A percentile compares a stretch with the other conserved stretches of the same genome.
Conservation (phyloP, 371 early-diverging fungal genomes). For the Lichtheimia ornata region DNA sequence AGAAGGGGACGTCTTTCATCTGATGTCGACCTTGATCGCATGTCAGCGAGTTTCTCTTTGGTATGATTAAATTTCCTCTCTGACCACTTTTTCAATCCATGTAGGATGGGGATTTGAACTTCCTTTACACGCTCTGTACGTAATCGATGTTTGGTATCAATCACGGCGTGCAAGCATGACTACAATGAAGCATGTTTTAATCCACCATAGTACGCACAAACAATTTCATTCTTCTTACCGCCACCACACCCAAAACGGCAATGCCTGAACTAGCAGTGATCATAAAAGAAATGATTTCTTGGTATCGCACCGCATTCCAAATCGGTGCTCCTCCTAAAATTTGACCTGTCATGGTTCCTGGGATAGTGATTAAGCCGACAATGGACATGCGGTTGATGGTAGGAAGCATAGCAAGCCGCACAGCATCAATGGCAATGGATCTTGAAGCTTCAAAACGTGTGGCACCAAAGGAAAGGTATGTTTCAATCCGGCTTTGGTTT, state of each 20-base stretch:
- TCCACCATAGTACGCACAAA: neutral
- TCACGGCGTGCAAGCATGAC: conserved; percentile 50
- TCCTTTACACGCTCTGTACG: conserved; percentile 50
- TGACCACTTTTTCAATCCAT: neutral
- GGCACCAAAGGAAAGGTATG: conserved; percentile 76
- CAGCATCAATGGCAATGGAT: conserved; percentile 71
- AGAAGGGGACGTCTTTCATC: conserved; percentile 7
- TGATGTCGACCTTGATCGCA: neutral
- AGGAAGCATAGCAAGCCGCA: conserved; percentile 76
- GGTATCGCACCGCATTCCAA: conserved; percentile 74
- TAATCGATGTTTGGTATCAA: conserved; percentile 53
- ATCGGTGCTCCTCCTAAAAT: conserved; percentile 81
- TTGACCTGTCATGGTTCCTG: conserved; percentile 87
- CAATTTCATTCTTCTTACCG: conserved; percentile 32
- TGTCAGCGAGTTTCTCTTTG: neutral
- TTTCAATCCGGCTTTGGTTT: conserved; percentile 72
- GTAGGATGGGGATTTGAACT: conserved; percentile 6
- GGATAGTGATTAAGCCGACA: conserved; percentile 83
- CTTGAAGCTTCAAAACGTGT: conserved; percentile 80
- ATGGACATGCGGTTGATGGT: conserved; percentile 83
- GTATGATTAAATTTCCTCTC: neutral
- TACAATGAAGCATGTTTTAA: conserved; percentile 9
- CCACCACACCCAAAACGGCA: conserved; percentile 59
- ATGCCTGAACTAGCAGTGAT: conserved; percentile 62
- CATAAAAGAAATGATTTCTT: conserved; percentile 80